Evolutionary conservation across 306 rosid species (phyloP).

Genomic region (Castanea sativa): DNA sequence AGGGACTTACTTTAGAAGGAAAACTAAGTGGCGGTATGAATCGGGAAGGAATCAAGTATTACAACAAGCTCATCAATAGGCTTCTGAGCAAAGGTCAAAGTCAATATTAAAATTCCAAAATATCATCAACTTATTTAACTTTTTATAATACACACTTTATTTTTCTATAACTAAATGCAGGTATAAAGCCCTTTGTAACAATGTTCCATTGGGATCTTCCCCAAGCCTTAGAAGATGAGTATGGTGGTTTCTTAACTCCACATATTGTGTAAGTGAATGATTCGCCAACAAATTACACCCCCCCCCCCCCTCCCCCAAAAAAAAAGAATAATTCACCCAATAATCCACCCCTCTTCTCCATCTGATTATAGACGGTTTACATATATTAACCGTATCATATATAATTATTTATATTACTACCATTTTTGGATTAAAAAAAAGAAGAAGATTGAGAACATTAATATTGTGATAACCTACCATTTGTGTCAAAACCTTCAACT

Average conservation of each 20-base stretch:
- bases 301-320: no score
- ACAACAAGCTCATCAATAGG: conserved; percentile 54
- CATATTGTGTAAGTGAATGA: conserved; percentile 40
- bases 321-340: no score
- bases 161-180: conserved; percentile 1
- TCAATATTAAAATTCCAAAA: background rate
- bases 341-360: no score
- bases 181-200: conserved; percentile 48
- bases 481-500: no score
- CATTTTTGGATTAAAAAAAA: no score
- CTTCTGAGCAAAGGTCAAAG: conserved; percentile 42
- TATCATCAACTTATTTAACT: background rate
- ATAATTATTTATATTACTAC: no score
- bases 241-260: conserved; percentile 52
- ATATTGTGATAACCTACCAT: no score
- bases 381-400: no score
- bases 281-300: no score
- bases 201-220: conserved; percentile 78
- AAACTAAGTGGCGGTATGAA: conserved; percentile 51
- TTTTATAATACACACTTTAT: no score
- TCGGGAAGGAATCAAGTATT: conserved; percentile 48
- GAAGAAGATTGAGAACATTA: no score
- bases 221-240: conserved; percentile 56
- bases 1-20: conserved; percentile 27
- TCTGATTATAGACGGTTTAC: no score